Conservation (phyloP, 176 grass and related monocot genomes). For the Aegilops tauschii region DNA sequence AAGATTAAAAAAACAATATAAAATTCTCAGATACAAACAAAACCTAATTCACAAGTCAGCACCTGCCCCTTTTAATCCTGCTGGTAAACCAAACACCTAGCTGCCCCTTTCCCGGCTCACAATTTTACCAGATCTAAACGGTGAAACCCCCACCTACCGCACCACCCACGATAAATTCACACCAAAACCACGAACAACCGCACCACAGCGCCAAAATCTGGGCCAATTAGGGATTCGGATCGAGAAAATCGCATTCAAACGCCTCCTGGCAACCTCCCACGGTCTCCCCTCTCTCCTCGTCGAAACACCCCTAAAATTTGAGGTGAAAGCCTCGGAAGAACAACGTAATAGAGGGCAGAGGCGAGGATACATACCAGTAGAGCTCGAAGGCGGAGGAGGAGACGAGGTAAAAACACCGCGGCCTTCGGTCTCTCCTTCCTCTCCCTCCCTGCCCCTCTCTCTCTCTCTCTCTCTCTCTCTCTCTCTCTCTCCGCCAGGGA, state of each 20-base stretch:
- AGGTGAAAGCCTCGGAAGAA: not conserved
- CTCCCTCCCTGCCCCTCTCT: not conserved
- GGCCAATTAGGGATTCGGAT: not conserved
- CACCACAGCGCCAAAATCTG: not conserved
- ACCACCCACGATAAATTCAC: slow-evolving; percentile 22
- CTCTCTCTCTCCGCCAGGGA: slow-evolving; percentile 2
- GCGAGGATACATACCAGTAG: slow-evolving; percentile 22
- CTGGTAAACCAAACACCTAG: slow-evolving; percentile 30
- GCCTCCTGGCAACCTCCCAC: not conserved
- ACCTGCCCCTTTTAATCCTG: not conserved
- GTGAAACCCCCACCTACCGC: slow-evolving; percentile 7
- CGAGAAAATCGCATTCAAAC: not conserved
- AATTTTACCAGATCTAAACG: slow-evolving; percentile 42
- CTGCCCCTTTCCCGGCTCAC: not conserved
- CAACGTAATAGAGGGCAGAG: not conserved
- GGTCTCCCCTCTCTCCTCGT: not conserved
- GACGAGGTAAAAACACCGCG: not conserved
- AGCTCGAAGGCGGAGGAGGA: not conserved
- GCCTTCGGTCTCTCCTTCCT: not conserved
- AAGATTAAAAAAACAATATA: not conserved
- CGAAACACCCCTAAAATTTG: slow-evolving; percentile 5
- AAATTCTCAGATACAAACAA: slow-evolving; percentile 37
- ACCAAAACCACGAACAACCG: not conserved
- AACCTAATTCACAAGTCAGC: slow-evolving; percentile 37
- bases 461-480: slow-evolving; percentile 9